phyloP scores from a whole-genome alignment of 148 eudicot genomes.

The Rhododendron molle region DNA sequence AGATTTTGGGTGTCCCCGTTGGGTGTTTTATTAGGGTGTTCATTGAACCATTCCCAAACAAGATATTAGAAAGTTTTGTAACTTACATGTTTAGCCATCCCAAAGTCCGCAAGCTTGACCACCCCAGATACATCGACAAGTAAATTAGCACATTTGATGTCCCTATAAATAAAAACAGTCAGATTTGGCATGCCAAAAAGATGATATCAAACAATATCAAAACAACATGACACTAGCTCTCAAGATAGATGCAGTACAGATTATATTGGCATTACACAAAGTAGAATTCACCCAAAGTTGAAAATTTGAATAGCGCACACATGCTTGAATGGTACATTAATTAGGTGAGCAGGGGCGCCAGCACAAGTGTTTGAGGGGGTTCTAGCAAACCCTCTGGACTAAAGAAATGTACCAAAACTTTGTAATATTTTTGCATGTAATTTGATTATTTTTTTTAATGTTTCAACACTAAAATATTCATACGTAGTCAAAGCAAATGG shows the following conservation, averaged over 20 bases:
- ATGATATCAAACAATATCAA: no score
- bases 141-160: constrained; percentile 92
- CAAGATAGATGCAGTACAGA: neutral
- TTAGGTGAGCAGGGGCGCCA: neutral
- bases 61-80: constrained; percentile 1
- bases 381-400: neutral
- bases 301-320: neutral
- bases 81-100: constrained; percentile 95
- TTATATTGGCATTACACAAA: neutral
- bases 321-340: neutral
- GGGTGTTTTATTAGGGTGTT: no score
- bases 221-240: no score
- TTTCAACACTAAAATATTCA: neutral
- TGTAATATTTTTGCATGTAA: neutral
- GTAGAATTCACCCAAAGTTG: neutral
- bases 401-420: neutral
- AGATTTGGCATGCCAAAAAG: constrained; percentile 6
- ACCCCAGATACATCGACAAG: constrained; percentile 92
- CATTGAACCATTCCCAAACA: no score
- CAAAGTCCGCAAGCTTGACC: constrained; percentile 98
- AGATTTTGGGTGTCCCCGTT: no score
- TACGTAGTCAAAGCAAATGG: neutral
- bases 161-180: constrained; percentile 40
- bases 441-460: no score
- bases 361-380: neutral